phyloP scores from a whole-genome alignment of 352 stramenopile species.

The Phytophthora quininea region DNA sequence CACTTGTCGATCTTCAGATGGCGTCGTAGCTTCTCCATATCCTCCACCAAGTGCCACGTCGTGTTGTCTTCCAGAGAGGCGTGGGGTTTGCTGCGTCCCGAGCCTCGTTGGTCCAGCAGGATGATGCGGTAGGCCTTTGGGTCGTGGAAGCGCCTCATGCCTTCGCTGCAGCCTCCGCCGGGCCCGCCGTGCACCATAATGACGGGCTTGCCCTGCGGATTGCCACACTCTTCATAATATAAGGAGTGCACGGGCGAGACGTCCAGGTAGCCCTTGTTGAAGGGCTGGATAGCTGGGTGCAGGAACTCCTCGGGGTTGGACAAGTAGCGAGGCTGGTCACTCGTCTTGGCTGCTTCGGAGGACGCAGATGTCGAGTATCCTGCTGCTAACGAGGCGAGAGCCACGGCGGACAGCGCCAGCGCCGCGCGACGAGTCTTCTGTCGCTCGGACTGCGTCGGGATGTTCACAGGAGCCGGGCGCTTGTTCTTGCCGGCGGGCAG shows the following conservation, averaged over 20 bases:
- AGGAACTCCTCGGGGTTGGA: constrained; percentile 68
- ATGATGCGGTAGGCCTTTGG: constrained; percentile 92
- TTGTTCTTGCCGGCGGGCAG: constrained; percentile 27
- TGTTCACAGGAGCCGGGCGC: constrained; percentile 25
- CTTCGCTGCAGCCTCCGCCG: constrained; percentile 86
- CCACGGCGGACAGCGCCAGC: constrained; percentile 33
- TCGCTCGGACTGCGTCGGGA: constrained; percentile 23
- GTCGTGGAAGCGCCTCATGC: constrained; percentile 93
- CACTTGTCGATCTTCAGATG: constrained; percentile 90
- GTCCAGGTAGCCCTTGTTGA: constrained; percentile 78
- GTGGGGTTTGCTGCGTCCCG: constrained; percentile 87
- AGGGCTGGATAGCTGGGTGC: constrained; percentile 85
- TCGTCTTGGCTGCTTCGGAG: constrained; percentile 21
- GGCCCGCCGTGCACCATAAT: constrained; percentile 96
- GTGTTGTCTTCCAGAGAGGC: constrained; percentile 91
- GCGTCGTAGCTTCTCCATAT: constrained; percentile 92
- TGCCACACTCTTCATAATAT: constrained; percentile 93
- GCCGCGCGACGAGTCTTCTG: constrained; percentile 16
- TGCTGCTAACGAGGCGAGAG: constrained; percentile 29
- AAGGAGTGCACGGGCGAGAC: constrained; percentile 87
- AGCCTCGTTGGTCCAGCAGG: constrained; percentile 94
- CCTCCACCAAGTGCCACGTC: constrained; percentile 92
- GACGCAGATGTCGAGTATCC: constrained; percentile 33
- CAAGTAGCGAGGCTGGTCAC: constrained; percentile 42
- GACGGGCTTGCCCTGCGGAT: constrained; percentile 87